Percentiles rank a stretch among this genome's conserved stretches.
These are phyloP conservation scores for Arachis hypogaea DNA, from an alignment of 306 rosid species.

Conservation along the genomic window DNA sequence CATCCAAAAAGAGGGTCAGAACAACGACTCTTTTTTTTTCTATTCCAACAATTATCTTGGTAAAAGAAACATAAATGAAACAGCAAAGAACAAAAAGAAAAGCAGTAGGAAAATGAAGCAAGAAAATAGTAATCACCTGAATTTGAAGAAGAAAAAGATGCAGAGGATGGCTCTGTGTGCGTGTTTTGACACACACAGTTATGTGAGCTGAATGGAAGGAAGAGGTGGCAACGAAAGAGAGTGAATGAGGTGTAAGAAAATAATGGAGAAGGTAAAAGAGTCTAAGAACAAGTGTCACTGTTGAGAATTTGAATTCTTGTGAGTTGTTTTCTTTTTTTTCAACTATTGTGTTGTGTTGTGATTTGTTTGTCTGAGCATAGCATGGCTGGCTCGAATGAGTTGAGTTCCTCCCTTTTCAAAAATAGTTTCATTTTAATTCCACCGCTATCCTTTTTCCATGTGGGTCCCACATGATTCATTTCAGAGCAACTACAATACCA, in stretches of 20 bases:
- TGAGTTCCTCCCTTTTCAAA: constrained; percentile 44
- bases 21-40: background rate
- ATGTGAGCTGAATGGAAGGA: background rate
- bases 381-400: no score
- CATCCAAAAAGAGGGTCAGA: background rate
- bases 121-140: constrained; percentile 27
- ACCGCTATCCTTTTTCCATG: constrained; percentile 62
- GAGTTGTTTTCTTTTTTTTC: background rate
- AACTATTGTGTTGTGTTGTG: background rate
- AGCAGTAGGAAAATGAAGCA: background rate
- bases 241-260: background rate
- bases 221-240: background rate
- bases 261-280: background rate
- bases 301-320: background rate
- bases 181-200: background rate
- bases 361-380: background rate
- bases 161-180: background rate
- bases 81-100: background rate
- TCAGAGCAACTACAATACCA: background rate
- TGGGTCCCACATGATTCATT: background rate
- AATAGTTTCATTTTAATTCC: constrained; percentile 53
- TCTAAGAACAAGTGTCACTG: background rate
- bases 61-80: background rate
- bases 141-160: constrained; percentile 3
- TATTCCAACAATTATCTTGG: background rate